These are phyloP conservation scores for Fusarium buharicum DNA, from an alignment of 2,329 filamentous ascomycete genomes.

Conservation along the genomic window DNA sequence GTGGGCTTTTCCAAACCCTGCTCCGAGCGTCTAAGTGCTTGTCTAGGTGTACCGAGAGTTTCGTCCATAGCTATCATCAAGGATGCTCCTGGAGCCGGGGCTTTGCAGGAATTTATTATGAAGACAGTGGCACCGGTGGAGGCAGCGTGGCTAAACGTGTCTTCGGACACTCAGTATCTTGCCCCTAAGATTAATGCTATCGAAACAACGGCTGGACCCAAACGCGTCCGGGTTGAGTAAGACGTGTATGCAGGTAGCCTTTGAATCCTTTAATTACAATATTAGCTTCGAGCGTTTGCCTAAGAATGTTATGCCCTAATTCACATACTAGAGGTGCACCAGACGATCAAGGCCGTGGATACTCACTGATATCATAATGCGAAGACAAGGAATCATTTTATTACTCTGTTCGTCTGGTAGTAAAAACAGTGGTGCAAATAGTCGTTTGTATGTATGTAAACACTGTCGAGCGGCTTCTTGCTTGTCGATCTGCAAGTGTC, in stretches of 20 bases:
- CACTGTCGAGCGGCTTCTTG: not conserved
- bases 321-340: not conserved
- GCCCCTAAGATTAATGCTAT: slow-evolving; percentile 50
- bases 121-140: slow-evolving; percentile 63
- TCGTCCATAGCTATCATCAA: slow-evolving; percentile 70
- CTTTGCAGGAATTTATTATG: slow-evolving; percentile 66
- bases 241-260: slow-evolving; percentile 8
- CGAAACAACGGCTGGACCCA: slow-evolving; percentile 51
- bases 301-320: not conserved
- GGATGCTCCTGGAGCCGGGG: slow-evolving; percentile 65
- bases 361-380: not conserved
- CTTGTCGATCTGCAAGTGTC: not conserved
- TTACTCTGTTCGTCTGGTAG: not conserved
- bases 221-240: slow-evolving; percentile 39
- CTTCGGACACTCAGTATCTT: slow-evolving; percentile 42
- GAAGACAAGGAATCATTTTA: not conserved
- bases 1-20: slow-evolving; percentile 70
- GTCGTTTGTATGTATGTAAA: not conserved
- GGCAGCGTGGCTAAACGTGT: slow-evolving; percentile 61
- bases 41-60: slow-evolving; percentile 70
- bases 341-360: not conserved
- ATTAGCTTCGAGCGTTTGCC: not conserved
- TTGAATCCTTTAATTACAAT: not conserved
- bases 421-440: too few species aligned
- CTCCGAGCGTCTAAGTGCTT: slow-evolving; percentile 66